A percentile compares a stretch with the other conserved stretches of the same genome.
Conservation (phyloP, 1,284 basidiomycete species). For the Ustilago curta region DNA sequence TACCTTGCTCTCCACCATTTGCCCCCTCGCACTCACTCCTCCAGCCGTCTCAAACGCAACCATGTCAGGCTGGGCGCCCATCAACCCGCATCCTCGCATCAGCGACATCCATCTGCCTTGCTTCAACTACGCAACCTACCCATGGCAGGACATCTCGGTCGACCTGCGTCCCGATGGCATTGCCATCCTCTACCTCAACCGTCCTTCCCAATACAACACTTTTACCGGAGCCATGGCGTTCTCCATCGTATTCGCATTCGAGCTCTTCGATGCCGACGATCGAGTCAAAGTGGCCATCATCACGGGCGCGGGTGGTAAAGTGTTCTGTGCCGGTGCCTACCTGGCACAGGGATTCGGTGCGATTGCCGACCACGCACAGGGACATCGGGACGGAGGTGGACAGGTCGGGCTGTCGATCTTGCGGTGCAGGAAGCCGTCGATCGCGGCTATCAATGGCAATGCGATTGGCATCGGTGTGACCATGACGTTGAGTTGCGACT, state of each 20-base stretch:
- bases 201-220: constrained; percentile 46
- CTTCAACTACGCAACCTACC: constrained; percentile 42
- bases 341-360: constrained; percentile 51
- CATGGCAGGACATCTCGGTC: constrained; percentile 41
- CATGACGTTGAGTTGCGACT: constrained; percentile 51
- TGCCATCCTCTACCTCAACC: constrained; percentile 37
- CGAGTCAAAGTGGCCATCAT: constrained; percentile 55
- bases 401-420: constrained; percentile 45
- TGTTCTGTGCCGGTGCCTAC: constrained; percentile 61
- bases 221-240: constrained; percentile 51
- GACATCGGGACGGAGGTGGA: constrained; percentile 58
- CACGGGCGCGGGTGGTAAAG: constrained; percentile 52
- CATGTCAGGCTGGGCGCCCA: constrained; percentile 25
- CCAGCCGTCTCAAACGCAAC: background rate
- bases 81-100: constrained; percentile 50
- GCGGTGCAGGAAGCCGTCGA: constrained; percentile 51
- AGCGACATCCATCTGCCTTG: constrained; percentile 28
- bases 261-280: constrained; percentile 58
- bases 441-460: constrained; percentile 62
- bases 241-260: constrained; percentile 55
- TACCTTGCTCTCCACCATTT: background rate
- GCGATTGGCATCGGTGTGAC: constrained; percentile 63
- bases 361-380: constrained; percentile 32
- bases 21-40: constrained; percentile 1
- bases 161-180: constrained; percentile 28